These are phyloP conservation scores for Colletotrichum sojae DNA, from an alignment of 2,329 filamentous ascomycete genomes.

Conservation along the genomic window DNA sequence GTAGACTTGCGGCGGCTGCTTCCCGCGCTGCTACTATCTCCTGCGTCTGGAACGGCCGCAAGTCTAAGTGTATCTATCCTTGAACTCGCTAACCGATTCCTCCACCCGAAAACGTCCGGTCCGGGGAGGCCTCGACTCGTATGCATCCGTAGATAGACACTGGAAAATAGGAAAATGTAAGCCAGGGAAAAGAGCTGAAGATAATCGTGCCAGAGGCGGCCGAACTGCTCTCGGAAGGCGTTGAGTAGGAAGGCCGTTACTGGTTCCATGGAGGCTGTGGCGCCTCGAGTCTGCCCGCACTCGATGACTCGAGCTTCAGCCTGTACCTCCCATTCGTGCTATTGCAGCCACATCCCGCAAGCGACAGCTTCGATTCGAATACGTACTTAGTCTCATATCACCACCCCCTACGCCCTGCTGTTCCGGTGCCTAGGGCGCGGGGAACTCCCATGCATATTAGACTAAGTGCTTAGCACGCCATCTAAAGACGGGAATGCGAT, in stretches of 20 bases:
- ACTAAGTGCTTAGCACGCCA: slow-evolving; percentile 1
- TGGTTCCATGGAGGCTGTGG: slow-evolving; percentile 17
- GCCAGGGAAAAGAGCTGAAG: slow-evolving; percentile 13
- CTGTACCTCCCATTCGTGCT: background rate
- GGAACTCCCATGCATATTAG: no score
- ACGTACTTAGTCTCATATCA: background rate
- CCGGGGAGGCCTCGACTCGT: background rate
- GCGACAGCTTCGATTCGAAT: slow-evolving; percentile 9
- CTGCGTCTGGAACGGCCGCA: background rate
- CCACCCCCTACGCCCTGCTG: background rate
- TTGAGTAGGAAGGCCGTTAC: slow-evolving; percentile 13
- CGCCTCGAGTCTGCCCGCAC: background rate
- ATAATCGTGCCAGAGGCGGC: slow-evolving; percentile 28
- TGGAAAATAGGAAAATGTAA: no score
- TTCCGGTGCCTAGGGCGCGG: no score
- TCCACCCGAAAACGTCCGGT: slow-evolving; percentile 21
- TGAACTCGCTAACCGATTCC: background rate
- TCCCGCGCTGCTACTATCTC: background rate
- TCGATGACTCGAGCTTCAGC: background rate
- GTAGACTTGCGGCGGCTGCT: background rate
- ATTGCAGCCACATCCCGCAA: slow-evolving; percentile 26
- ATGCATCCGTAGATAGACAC: no score
- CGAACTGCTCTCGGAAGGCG: background rate
- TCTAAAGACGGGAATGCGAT: slow-evolving; percentile 28
- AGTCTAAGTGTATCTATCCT: background rate